Evolutionary conservation across 805 yeast genomes (phyloP), one percentile per base, ranked within the genome.

Genomic region (Kockiozyma suomiensis): DNA sequence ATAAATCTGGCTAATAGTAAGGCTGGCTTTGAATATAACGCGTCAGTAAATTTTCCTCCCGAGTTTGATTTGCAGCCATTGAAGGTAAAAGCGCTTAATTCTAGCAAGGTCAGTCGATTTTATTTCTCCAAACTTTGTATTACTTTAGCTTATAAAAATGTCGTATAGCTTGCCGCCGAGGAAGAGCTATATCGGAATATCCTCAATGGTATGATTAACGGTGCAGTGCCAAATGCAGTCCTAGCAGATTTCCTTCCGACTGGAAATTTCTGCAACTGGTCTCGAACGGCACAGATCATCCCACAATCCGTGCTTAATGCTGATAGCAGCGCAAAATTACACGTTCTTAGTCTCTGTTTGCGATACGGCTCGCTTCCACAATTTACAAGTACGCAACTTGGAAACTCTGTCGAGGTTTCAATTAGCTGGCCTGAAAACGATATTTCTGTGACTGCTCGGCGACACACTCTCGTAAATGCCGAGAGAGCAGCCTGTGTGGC

Each of bases 331-430:
- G 65, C 59, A 5, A 58, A 61, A 40, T 40, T 62, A 8, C 59
- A 59, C 25, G 45, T 62, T 12, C 56, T 62, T 38, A 30, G 45
- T 28, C 46, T 62, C 13, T 52, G 61, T 37, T 28, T 62, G 26
- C 57, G 66, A 10, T 56, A 30, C 52, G 65, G 56, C 32, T 33
- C 45, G 8, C 47, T 62, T 6, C 66, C 66, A 5, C 26, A 37
- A 23, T 60, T 62, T 35, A 3, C 8, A 13, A 15, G 38, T 3
- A 8, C 23, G 5, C 13, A 12, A 7, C 21, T 4, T n/a, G 45
- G 30, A 21, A 32, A 21, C 26, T 3, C 4, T n/a, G 30, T 21
- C 17, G 40, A n/a, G 8, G 58, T 46, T 5, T 43, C 58, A 6
- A 32, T 61, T 25, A 13, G 50, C 19, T 61, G 65, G 65, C 54